Evolutionary conservation across 805 yeast genomes (phyloP), one percentile per base, ranked within the genome.

Genomic region (Pichia eremophila): DNA sequence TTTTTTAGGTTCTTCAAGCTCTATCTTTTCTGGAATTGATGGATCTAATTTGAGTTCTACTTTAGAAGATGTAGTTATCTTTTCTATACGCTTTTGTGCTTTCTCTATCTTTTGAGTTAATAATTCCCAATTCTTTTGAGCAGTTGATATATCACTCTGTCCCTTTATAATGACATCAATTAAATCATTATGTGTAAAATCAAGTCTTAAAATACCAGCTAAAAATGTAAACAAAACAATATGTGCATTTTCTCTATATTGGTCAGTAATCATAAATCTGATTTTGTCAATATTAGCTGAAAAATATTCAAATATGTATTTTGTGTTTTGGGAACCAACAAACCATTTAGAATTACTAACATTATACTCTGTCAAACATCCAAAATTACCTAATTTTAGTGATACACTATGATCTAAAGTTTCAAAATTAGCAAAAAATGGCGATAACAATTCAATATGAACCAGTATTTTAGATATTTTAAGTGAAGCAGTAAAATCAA

Each of bases 361-460:
- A 34, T 15, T 15, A 15, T 34, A 34, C 12, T 34, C 36, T 7
- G 46, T 19, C 8, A 54, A 18, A 9, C 42, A 8, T 0, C 57
- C 57, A 11, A 39, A 41, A 1, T 39, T 25, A 1, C 53, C 46
- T 2, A 47, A 39, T 18, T 40, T 47, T 4, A 44, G 19, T 1
- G 42, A 42, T 19, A 51, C 14, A 12, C 42, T 45, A 6, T 46
- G 43, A 15, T 50, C 48, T 7, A 41, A 14, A 15, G 50, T 18
- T 14, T 50, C 51, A 17, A 45, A 41, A 8, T 46, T 31, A n/a
- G 42, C 40, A 17, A 47, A 42, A 17, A 54, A 46, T 11, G 56
- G 56, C 14, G 57, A 46, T 4, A 54, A n/a, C 8, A 51, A 5
- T 19, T 49, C 55, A 37, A 47, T 18, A 18, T 43, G 47, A 5